Conservation (phyloP, 495 filamentous ascomycete species). For the Talaromyces adpressus region DNA sequence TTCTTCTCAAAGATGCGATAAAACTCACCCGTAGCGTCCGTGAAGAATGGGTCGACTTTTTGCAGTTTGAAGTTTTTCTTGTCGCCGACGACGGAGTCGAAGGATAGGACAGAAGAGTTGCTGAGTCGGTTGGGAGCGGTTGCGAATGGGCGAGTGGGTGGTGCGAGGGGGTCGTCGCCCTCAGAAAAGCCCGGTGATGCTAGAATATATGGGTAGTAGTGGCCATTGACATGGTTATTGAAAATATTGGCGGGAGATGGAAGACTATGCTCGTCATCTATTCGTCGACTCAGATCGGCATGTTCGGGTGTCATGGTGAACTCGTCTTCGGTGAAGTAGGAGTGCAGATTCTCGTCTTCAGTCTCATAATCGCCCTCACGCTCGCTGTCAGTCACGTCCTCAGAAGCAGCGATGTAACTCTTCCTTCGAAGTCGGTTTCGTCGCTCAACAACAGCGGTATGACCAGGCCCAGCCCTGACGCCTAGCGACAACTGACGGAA, state of each 20-base stretch:
- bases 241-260: neutral
- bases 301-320: conserved; percentile 31
- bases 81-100: conserved; percentile 52
- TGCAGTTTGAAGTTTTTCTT: conserved; percentile 59
- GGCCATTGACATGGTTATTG: neutral
- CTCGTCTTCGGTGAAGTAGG: conserved; percentile 38
- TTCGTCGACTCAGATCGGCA: conserved; percentile 23
- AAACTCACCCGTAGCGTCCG: conserved; percentile 58
- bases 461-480: conserved; percentile 31
- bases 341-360: conserved; percentile 37
- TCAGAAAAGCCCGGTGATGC: conserved; percentile 31
- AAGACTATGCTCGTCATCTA: conserved; percentile 8
- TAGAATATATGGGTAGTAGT: conserved; percentile 19
- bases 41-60: conserved; percentile 66
- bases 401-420: conserved; percentile 17
- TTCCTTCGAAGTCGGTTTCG: conserved; percentile 28
- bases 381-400: conserved; percentile 26
- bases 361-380: conserved; percentile 23
- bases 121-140: conserved; percentile 33
- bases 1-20: conserved; percentile 53
- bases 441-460: conserved; percentile 16
- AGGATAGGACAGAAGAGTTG: conserved; percentile 40
- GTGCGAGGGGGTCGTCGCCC: conserved; percentile 32
- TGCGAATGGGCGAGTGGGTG: conserved; percentile 24
- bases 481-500: conserved; percentile 32